Conservation (phyloP, 306 rosid species). For the Dalbergia cultrata region DNA sequence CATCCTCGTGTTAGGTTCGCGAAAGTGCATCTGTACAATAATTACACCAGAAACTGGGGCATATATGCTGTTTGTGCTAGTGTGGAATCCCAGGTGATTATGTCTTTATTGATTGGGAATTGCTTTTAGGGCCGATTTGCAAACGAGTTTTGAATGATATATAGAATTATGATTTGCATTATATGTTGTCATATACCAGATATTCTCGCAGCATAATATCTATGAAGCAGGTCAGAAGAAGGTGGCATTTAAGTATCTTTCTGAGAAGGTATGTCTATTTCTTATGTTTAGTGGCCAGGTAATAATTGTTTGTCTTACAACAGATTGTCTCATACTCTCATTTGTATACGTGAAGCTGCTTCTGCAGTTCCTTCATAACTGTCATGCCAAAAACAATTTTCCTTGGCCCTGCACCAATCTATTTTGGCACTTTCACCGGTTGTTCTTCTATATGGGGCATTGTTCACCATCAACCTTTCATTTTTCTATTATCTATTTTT, state of each 20-base stretch:
- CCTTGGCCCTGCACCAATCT: not conserved
- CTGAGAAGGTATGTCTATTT: constrained; percentile 75
- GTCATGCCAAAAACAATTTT: not conserved
- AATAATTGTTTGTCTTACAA: not conserved
- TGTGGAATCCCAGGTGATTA: constrained; percentile 87
- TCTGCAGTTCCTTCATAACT: not conserved
- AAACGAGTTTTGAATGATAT: constrained; percentile 7
- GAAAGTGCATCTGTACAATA: constrained; percentile 89
- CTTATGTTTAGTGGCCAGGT: constrained; percentile 3
- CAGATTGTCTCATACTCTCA: not conserved
- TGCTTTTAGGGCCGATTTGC: constrained; percentile 3
- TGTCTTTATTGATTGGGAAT: constrained; percentile 23
- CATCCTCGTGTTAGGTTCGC: constrained; percentile 95
- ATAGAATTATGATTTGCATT: constrained; percentile 16
- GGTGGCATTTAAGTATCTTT: constrained; percentile 80
- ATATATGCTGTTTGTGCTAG: constrained; percentile 99
- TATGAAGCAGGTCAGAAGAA: constrained; percentile 98
- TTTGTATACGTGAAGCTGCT: not conserved
- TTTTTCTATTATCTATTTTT: no score
- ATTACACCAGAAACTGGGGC: constrained; percentile 95
- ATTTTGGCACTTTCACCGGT: not conserved
- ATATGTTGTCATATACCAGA: constrained; percentile 55
- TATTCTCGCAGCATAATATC: constrained; percentile 89
- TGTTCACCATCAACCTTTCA: not conserved
- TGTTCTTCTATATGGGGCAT: not conserved